phyloP scores from a whole-genome alignment of 371 early-diverging fungal genomes.

The Parasitella parasitica region DNA sequence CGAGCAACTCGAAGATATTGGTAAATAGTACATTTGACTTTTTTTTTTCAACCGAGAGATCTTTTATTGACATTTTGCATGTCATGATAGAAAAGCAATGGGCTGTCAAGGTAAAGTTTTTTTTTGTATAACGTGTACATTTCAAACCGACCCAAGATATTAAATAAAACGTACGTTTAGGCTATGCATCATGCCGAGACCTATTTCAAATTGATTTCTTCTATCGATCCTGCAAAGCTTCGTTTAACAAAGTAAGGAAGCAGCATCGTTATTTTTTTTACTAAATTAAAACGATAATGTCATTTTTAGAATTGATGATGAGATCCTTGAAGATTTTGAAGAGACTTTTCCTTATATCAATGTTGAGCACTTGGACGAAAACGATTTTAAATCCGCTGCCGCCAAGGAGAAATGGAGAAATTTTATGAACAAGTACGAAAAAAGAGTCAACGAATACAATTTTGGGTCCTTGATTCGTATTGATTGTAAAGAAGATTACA shows the following conservation, averaged over 20 bases:
- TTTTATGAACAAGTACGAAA: slow-evolving; percentile 83
- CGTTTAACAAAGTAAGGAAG: slow-evolving; percentile 71
- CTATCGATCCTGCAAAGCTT: slow-evolving; percentile 68
- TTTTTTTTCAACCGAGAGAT: not conserved
- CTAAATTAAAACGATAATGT: not conserved
- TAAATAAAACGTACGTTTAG: slow-evolving; percentile 17
- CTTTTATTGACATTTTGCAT: not conserved
- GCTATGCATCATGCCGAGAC: slow-evolving; percentile 94
- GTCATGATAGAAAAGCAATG: slow-evolving; percentile 76
- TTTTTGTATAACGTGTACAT: not conserved
- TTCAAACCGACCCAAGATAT: not conserved
- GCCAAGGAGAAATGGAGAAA: slow-evolving; percentile 89
- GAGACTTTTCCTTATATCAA: slow-evolving; percentile 75
- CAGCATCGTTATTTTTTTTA: too few relatives aligned
- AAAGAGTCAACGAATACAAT: slow-evolving; percentile 83
- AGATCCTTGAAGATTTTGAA: slow-evolving; percentile 77
- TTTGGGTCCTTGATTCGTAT: slow-evolving; percentile 89
- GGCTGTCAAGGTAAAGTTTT: slow-evolving; percentile 82
- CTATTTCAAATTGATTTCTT: slow-evolving; percentile 77
- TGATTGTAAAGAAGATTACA: slow-evolving; percentile 74
- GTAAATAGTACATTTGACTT: slow-evolving; percentile 26
- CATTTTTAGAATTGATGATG: slow-evolving; percentile 71
- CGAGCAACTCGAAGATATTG: slow-evolving; percentile 79
- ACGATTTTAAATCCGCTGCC: slow-evolving; percentile 74
- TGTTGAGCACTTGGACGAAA: slow-evolving; percentile 60